Base-by-base conservation (phyloP, 2,329 filamentous ascomycete genomes). In the Colletotrichum aenigma region DNA sequence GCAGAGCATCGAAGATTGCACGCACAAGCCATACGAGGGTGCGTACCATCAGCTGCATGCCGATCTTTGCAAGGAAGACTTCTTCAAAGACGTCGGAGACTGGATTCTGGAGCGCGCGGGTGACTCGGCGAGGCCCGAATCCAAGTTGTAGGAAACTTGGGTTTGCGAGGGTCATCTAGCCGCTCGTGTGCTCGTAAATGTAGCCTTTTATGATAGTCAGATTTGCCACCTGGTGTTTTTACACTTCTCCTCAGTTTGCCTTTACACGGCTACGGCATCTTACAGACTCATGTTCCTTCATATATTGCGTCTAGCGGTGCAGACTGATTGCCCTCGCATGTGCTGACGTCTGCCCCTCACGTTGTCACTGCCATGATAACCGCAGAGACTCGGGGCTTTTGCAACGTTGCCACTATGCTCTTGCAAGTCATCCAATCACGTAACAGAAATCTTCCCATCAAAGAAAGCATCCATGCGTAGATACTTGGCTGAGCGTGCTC, bases 1-100 rank as follows among this genome's bases (percentile, higher is more conserved):
- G 24, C 86, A 90, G 78, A 85, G 89, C 30, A 86, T 94, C 8
- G 86, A 89, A 79, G 95, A 97, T 83, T 94, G 92, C 81, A 90
- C 89, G 77, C 93, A 95, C 81, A 94, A 91, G 86, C 85, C 88
- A 24, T 98, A 97, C 82, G 91, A 94, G 34, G 96, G 94, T 12
- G 94, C 90, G 82, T 95, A 92, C 83, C 96, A 98, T 85, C 93
- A 94, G 85, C 83, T 94, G 78, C 93, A 94, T 81, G 86, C 89
- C 2, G 93, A 94, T 74, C 82, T 86, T 10, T 89, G 87, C 73
- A 89, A 87, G 81, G 87, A 89, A 72, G 86, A 88, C 78, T 91
- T 90, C 78, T 87, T 86, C 71, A 88, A 88, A 70, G 92, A 95
- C 81, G 87, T 95, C 7, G 88, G 86, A 5, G 88, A 91, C 74